Evolutionary conservation across 2,329 filamentous ascomycete genomes (phyloP), one percentile per base, ranked within the genome.

Genomic region (Xylariaceae sp.): DNA sequence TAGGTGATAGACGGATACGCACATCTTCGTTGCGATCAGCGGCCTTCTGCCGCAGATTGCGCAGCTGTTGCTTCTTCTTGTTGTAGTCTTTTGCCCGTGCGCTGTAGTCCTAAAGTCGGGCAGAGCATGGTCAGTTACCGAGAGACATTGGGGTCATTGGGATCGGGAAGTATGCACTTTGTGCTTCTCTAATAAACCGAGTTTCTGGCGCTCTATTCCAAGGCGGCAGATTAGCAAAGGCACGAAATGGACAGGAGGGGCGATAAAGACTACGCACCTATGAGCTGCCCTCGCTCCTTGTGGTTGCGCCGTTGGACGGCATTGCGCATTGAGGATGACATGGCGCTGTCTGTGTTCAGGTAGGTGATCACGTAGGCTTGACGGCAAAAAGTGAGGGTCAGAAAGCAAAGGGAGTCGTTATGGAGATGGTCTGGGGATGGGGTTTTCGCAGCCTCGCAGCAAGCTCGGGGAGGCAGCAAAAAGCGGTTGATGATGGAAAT

Each of bases 161-260:
- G 21, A 29, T 4, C 12, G 31, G 19, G 29, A 26, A 27, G 25
- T 18, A 43, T 55, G 26, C 53, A 81, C 80, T 67, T 95, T 95
- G 72, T 92, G 84, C 66, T 98, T 96, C 61, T 96, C 92, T 41
- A 96, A 79, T 15, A 96, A 75, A 44, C 92, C 92, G 63, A 88
- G 87, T 67, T 86, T 86, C 45, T 80, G 68, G 33, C 92, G 85
- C 56, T 89, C 84, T 16, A 18, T n/a, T 9, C 13, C 12, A 13
- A 26, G 24, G n/a, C 5, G 24, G n/a, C 15, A 13, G 24, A 7
- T 23, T 23, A 12, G 21, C 8, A 12, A 12, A 23, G 21, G 21
- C 12, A 8, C 12, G 21, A 12, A 12, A 23, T 7, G 12, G 21
- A 23, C 7, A 12, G 21, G 21, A 8, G 21, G 8, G 21, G 21